Evolutionary conservation across 2,329 filamentous ascomycete genomes (phyloP).

Genomic region (Diaporthe ilicicola): DNA sequence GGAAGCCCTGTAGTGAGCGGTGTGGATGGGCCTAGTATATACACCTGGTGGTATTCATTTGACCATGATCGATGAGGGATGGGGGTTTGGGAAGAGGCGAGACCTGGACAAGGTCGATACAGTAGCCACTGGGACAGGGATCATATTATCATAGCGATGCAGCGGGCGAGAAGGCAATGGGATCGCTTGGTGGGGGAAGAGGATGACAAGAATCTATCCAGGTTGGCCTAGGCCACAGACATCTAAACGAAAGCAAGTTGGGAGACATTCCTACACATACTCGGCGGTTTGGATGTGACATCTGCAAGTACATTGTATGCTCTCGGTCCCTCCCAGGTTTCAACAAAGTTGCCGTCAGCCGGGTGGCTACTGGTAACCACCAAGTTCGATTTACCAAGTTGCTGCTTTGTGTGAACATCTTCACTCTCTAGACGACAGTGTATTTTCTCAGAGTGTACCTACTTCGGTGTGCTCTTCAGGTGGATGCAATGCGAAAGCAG

Average conservation of each 20-base stretch:
- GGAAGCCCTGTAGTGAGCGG: neutral
- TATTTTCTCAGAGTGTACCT: neutral
- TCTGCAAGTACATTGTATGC: neutral
- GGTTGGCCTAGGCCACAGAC: neutral
- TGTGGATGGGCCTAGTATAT: neutral
- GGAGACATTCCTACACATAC: neutral
- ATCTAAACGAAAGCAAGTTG: neutral
- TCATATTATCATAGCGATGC: neutral
- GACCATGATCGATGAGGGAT: slow-evolving; percentile 4
- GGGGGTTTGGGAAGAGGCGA: neutral
- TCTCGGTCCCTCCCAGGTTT: neutral
- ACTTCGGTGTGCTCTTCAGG: neutral
- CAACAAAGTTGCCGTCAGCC: neutral
- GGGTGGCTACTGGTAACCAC: neutral
- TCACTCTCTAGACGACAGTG: neutral
- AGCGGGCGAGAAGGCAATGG: neutral
- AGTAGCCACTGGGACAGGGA: neutral
- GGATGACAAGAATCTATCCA: neutral
- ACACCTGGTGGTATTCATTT: neutral
- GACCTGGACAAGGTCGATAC: neutral
- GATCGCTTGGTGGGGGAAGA: neutral
- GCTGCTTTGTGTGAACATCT: neutral
- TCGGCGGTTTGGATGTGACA: neutral
- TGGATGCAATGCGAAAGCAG: neutral
- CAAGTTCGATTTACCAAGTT: neutral